Base-by-base conservation (phyloP, 768 basidiomycete genomes). In the Tylopilus sp. region DNA sequence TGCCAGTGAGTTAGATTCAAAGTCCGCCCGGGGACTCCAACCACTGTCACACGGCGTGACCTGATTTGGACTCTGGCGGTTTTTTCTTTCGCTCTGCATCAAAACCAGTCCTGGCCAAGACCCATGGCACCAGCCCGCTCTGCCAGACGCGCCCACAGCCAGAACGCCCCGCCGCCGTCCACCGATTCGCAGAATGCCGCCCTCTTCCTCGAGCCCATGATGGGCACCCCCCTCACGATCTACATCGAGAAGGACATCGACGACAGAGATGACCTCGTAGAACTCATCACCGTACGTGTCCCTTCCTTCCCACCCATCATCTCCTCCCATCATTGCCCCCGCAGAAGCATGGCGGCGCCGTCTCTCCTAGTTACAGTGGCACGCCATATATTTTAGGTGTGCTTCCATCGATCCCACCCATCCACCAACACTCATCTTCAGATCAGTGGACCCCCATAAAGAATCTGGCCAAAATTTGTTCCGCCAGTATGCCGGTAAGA, bases 121-220 rank as follows among this genome's bases (percentile, higher is more conserved):
- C 86, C 86, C 86, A 88, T 88, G 86, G 86, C 86, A 87, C 86
- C 86, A 74, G 80, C 79, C 67, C 84, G 84, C 72, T 74, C 81
- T 69, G 74, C 78, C 57, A 74, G 79, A 67, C 82, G 79, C 70
- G 66, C 71, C 67, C 77, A 78, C 55, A 57, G 48, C 55, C 67
- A 55, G 63, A 49, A 68, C 48, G 61, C 62, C 24, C 65, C 55
- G 53, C 68, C 56, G 54, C 53, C 60, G 0, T 0, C 68, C 24
- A 65, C 72, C 41, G 74, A 69, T 61, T 68, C 71, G 56, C 64
- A 72, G 56, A 74, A 74, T 58, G 65, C 63, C 38, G 40, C 44
- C n/a, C 77, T 92, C 50, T 93, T 93, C 65, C 74, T 90, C 45
- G 90, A 93, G 66, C 87, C 87, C 60, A 85, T 89, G 81, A 80